A percentile compares a stretch with the other conserved stretches of the same genome.
Conservation (phyloP, 345 rosid species). For the Eucalyptus microcorys region DNA sequence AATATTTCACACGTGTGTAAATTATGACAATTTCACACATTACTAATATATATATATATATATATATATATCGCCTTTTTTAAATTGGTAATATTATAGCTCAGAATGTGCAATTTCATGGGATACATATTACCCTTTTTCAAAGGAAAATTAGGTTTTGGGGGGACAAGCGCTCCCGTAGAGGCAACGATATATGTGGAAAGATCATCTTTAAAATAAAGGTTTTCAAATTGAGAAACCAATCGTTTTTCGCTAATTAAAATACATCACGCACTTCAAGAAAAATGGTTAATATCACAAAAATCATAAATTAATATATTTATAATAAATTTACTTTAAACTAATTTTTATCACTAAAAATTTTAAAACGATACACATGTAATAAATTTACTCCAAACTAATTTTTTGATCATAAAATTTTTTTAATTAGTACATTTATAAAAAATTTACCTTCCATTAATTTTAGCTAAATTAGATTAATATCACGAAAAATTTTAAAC, state of each 20-base stretch:
- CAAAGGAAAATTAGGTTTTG: neutral
- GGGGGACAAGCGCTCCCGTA: neutral
- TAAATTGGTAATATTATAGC: neutral
- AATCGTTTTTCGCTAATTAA: fast-evolving
- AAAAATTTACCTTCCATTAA: too few relatives aligned
- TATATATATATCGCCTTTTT: neutral
- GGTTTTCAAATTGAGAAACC: neutral
- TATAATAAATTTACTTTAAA: too few relatives aligned
- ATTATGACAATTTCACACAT: neutral
- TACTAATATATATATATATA: neutral
- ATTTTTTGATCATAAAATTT: too few relatives aligned
- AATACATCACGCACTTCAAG: fast-evolving
- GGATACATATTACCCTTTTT: neutral
- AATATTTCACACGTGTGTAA: neutral
- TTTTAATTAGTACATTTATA: fast-evolving
- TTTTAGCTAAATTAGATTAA: too few relatives aligned
- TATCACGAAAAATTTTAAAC: too few relatives aligned
- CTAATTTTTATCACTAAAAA: too few relatives aligned
- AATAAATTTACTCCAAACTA: fast-evolving
- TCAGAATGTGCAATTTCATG: neutral
- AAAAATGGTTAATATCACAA: too few relatives aligned
- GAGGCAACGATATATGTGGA: neutral
- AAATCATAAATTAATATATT: too few relatives aligned
- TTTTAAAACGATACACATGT: fast-evolving
- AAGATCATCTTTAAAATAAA: neutral